A percentile compares a stretch with the other conserved stretches of the same genome.
Evolutionary conservation across 2,329 filamentous ascomycete genomes (phyloP).

Genomic region (Monosporascus sp.): DNA sequence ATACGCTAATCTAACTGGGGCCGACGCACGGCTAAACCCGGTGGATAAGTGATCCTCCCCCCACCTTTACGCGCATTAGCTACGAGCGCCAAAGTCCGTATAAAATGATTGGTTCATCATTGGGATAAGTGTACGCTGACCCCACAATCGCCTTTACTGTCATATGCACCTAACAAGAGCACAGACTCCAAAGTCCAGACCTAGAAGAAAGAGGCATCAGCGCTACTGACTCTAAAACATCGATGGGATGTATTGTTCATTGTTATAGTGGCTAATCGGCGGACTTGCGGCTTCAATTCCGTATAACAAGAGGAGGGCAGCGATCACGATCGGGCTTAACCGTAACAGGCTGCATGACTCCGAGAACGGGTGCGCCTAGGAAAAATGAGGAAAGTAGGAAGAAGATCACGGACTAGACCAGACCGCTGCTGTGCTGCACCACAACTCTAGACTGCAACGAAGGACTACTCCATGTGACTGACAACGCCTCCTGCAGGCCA

Average conservation of each 20-base stretch:
- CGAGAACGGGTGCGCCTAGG: not conserved
- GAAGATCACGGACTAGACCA: not conserved
- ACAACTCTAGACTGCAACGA: not conserved
- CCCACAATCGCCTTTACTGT: no score
- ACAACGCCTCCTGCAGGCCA: not conserved
- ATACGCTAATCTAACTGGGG: constrained; percentile 1
- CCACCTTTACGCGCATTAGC: not conserved
- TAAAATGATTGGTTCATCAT: not conserved
- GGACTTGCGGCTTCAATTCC: not conserved
- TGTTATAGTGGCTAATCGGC: no score
- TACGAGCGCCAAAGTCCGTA: not conserved
- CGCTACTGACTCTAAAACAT: no score
- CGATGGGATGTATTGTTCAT: no score
- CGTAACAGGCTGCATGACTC: not conserved
- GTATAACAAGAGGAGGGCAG: not conserved
- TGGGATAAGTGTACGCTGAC: not conserved
- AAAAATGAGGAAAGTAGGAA: not conserved
- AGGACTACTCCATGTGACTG: not conserved
- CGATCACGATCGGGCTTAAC: not conserved
- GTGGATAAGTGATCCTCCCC: not conserved
- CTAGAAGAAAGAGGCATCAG: no score
- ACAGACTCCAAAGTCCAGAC: no score
- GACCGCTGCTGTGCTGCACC: not conserved
- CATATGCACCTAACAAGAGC: no score
- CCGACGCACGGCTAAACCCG: not conserved